Percentiles rank a stretch among this genome's conserved stretches.
Conservation (phyloP, 805 yeast species). For the Spathaspora sp. region DNA sequence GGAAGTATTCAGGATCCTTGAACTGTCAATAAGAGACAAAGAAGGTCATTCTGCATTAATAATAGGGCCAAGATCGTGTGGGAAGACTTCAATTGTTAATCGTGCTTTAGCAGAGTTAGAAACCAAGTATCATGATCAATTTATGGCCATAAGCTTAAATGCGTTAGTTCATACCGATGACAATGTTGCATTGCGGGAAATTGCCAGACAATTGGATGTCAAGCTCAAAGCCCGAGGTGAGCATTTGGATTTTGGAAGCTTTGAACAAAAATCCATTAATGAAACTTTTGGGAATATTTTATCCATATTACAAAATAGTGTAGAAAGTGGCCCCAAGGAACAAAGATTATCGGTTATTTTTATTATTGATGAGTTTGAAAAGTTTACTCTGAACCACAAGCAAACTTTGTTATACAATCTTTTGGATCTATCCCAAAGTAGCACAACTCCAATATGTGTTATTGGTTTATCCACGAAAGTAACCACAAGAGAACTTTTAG, state of each 20-base stretch:
- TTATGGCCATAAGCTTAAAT: slow-evolving; percentile 59
- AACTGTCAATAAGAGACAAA: slow-evolving; percentile 58
- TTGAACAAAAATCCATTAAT: slow-evolving; percentile 52
- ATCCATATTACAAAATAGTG: slow-evolving; percentile 44
- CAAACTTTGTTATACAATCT: slow-evolving; percentile 86
- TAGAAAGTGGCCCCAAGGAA: slow-evolving; percentile 6
- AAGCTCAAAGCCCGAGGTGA: slow-evolving; percentile 11
- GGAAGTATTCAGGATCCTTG: slow-evolving; percentile 56
- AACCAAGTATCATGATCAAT: slow-evolving; percentile 42
- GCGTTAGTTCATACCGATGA: slow-evolving; percentile 77
- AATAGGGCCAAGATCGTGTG: slow-evolving; percentile 77
- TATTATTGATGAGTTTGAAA: slow-evolving; percentile 81
- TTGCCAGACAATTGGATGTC: slow-evolving; percentile 77
- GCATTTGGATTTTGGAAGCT: slow-evolving; percentile 16
- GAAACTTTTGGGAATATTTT: slow-evolving; percentile 62
- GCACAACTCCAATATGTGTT: slow-evolving; percentile 70
- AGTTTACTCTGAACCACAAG: slow-evolving; percentile 64
- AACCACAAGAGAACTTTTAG: slow-evolving; percentile 76
- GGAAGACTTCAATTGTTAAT: slow-evolving; percentile 65
- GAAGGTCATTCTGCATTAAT: slow-evolving; percentile 81
- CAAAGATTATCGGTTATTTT: slow-evolving; percentile 60
- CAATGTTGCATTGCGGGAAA: slow-evolving; percentile 73
- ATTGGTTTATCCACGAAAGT: slow-evolving; percentile 75
- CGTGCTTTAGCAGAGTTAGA: slow-evolving; percentile 48
- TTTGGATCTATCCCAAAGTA: slow-evolving; percentile 78